phyloP scores from a whole-genome alignment of 305 asterid species.

The Rubia occidens region DNA sequence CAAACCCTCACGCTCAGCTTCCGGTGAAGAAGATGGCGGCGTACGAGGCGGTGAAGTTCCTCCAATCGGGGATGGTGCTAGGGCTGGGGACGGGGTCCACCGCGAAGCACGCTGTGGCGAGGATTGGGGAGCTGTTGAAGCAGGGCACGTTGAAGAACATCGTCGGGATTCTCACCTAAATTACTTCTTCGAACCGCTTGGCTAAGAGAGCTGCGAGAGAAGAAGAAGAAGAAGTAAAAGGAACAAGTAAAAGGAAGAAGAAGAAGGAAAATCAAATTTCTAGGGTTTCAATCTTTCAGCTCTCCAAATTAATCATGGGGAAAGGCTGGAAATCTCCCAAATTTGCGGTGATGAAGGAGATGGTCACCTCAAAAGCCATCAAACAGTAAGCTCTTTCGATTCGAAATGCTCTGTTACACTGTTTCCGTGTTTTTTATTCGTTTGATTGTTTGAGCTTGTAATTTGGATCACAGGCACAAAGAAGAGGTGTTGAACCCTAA shows the following conservation, averaged over 20 bases:
- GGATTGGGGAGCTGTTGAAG: slow-evolving; percentile 50
- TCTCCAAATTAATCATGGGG: slow-evolving; percentile 41
- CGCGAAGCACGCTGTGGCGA: slow-evolving; percentile 73
- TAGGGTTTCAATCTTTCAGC: neutral
- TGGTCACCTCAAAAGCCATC: slow-evolving; percentile 57
- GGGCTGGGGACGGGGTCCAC: slow-evolving; percentile 88
- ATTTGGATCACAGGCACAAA: slow-evolving; percentile 40
- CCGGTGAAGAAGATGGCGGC: slow-evolving; percentile 52
- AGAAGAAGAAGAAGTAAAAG: too few species aligned
- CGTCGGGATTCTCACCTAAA: slow-evolving; percentile 76
- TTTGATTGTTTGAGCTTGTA: slow-evolving; percentile 1
- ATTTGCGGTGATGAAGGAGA: slow-evolving; percentile 84
- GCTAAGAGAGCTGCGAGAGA: too few species aligned
- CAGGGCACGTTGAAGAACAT: slow-evolving; percentile 53
- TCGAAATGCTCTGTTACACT: neutral
- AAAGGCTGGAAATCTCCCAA: slow-evolving; percentile 74
- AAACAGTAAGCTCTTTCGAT: slow-evolving; percentile 43
- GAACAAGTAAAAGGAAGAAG: too few species aligned
- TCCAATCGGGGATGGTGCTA: slow-evolving; percentile 71
- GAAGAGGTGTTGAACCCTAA: slow-evolving; percentile 82
- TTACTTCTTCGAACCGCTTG: too few species aligned
- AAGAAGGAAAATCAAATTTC: too few species aligned
- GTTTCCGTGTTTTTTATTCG: neutral
- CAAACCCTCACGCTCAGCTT: slow-evolving; percentile 15
- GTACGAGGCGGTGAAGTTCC: slow-evolving; percentile 74